phyloP scores from a whole-genome alignment of 345 rosid genomes.

The Brassica cretica region DNA sequence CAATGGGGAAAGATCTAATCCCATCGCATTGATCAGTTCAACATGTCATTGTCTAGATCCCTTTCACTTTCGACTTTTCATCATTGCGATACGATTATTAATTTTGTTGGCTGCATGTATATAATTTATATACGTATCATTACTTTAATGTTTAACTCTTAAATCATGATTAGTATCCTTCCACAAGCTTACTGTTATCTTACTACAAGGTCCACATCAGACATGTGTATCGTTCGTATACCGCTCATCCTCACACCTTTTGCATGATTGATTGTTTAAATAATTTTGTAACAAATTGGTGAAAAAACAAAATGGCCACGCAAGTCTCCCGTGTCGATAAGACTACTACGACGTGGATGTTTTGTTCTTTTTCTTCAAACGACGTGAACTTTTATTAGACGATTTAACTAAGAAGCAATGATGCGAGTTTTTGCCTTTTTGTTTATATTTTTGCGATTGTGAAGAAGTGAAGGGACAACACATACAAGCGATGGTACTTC shows the following conservation, averaged over 20 bases:
- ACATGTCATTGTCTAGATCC: slow-evolving; percentile 8
- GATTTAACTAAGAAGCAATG: slow-evolving; percentile 14
- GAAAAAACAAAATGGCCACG: slow-evolving; percentile 13
- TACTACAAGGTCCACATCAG: slow-evolving; percentile 20
- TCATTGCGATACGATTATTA: slow-evolving; percentile 5
- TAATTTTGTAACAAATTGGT: neutral
- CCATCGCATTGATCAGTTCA: slow-evolving; percentile 7
- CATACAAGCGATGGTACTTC: neutral
- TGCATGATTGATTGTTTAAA: slow-evolving; percentile 31
- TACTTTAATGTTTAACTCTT: neutral
- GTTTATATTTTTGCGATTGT: neutral
- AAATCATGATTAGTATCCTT: slow-evolving; percentile 18
- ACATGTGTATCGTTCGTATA: slow-evolving; percentile 26
- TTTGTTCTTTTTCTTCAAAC: neutral
- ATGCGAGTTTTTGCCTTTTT: neutral
- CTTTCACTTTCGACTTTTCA: slow-evolving; percentile 16
- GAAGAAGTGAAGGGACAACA: neutral
- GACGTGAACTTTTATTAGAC: neutral
- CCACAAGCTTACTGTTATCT: slow-evolving; percentile 10
- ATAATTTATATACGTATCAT: neutral
- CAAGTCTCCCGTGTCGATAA: slow-evolving; percentile 36
- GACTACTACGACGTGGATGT: slow-evolving; percentile 14
- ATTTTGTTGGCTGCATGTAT: slow-evolving; percentile 5
- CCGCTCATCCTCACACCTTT: slow-evolving; percentile 22
- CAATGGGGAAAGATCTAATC: neutral